Conservation (phyloP, 176 grass and related monocot species). For the Aegilops longissima region DNA sequence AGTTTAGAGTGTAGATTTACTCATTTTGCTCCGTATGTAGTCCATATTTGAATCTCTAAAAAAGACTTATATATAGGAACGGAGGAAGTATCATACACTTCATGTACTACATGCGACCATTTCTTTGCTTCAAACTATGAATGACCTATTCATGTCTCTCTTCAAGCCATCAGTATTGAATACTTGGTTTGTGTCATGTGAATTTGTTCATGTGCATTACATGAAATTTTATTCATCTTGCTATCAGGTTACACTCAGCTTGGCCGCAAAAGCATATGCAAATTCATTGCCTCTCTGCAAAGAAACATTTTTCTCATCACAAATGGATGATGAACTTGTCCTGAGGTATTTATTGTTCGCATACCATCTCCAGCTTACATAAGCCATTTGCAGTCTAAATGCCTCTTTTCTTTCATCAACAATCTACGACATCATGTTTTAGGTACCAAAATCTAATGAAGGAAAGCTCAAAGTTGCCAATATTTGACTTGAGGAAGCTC, state of each 20-base stretch:
- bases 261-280: slow-evolving; percentile 93
- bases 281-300: slow-evolving; percentile 83
- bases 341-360: slow-evolving; percentile 39
- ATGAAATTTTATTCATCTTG: slow-evolving; percentile 2
- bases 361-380: not conserved
- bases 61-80: no score
- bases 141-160: not conserved
- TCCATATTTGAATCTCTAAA: no score
- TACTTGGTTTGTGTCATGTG: not conserved
- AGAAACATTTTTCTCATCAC: slow-evolving; percentile 90
- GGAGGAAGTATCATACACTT: not conserved
- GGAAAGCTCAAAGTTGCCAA: slow-evolving; percentile 67
- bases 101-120: not conserved
- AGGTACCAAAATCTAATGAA: slow-evolving; percentile 91
- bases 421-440: slow-evolving; percentile 24
- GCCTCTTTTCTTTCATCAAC: not conserved
- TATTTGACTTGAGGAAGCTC: slow-evolving; percentile 79
- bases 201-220: not conserved
- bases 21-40: no score
- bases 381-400: not conserved
- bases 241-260: slow-evolving; percentile 83
- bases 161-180: not conserved
- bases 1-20: no score
- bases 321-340: slow-evolving; percentile 84
- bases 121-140: not conserved